Evolutionary conservation across 176 grass and related monocot genomes (phyloP), one percentile per base, ranked within the genome.

Genomic region (Bolboschoenus planiculmis): DNA sequence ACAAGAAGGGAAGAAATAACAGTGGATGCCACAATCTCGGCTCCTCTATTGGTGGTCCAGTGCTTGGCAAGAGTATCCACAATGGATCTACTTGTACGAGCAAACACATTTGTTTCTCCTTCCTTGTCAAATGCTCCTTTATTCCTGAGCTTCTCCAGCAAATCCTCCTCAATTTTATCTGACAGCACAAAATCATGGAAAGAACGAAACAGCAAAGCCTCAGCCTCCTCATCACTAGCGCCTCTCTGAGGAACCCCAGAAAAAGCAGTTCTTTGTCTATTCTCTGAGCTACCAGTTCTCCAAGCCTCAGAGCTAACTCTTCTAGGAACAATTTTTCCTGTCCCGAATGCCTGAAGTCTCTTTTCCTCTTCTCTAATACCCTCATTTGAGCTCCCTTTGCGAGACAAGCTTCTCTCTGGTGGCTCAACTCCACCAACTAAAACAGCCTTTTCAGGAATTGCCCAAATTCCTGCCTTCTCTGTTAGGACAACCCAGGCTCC

Each of bases 401-500:
- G 89, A 83, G 96, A 98, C 79, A 98, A 98, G 80, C 96, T 98
- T 78, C 91, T 90, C 26, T 98, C 96, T 48, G 96, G 96, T 44
- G 96, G 96, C 54, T 98, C 89, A 85, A 98, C 96, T 31, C 92
- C 96, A 90, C 96, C 96, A 89, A 95, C 88, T 88, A 95, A 88
- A 82, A 98, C 89, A 86, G 96, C 92, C 29, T 98, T 98, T 90
- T 98, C 96, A 87, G 92, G 96, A 83, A 98, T 93, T 64, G 89
- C 90, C 92, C 96, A 98, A 84, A 93, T 44, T 78, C 96, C 96
- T 85, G 92, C 96, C 63, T 90, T 98, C 76, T 98, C 92, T 81
- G 96, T 98, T 47, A 98, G 86, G 75, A 98, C 92, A 84, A 98
- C 86, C 96, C 96, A 98, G 66, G 96, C 90, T 86, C 96, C 96